Base-by-base conservation (phyloP, 2,329 filamentous ascomycete species). In the Pleurostoma richardsiae region DNA sequence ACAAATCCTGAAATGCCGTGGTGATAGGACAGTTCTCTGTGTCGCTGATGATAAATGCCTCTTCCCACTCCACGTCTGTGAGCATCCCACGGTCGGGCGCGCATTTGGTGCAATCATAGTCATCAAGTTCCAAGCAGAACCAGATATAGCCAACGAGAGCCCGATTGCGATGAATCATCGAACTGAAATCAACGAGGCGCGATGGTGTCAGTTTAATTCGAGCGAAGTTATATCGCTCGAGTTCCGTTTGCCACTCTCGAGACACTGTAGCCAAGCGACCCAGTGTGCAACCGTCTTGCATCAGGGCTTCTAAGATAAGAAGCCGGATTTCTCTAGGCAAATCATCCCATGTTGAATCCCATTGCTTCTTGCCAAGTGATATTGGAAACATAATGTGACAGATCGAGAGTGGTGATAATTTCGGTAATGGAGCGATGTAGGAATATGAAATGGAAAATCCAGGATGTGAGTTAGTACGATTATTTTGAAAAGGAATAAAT, bases 171-270 rank as follows among this genome's bases (percentile, higher is more conserved):
- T 52, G 46, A 44, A 49, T 50, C 50, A 64, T 64, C 3, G 49
- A 52, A 48, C 46, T 38, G 47, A 63, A 60, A 40, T 61, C 45
- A 41, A 41, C 51, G 46, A 65, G 47, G 33, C 60, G 57, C 41
- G 56, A 54, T 44, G 48, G 52, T 30, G 59, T 64, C 39, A 62
- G 47, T 48, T 52, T 59, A 53, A 65, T 62, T 36, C 53, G 54
- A 41, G 55, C 44, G 47, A 65, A 66, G 49, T 52, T 61, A 41
- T 58, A 44, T 41, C 40, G 54, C 56, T 65, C 59, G 43, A 66
- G 42, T 11, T 48, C 46, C 10, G 43, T 46, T 47, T 64, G 59
- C 63, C 59, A 65, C 39, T 60, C 58, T 52, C 58, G 53, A 41
- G 57, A 66, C 19, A 64, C 62, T 29, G 57, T 57, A 45, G 55